Evolutionary conservation across 1,284 basidiomycete species (phyloP), one percentile per base, ranked within the genome.

Genomic region (Fomitopsis schrenkii): DNA sequence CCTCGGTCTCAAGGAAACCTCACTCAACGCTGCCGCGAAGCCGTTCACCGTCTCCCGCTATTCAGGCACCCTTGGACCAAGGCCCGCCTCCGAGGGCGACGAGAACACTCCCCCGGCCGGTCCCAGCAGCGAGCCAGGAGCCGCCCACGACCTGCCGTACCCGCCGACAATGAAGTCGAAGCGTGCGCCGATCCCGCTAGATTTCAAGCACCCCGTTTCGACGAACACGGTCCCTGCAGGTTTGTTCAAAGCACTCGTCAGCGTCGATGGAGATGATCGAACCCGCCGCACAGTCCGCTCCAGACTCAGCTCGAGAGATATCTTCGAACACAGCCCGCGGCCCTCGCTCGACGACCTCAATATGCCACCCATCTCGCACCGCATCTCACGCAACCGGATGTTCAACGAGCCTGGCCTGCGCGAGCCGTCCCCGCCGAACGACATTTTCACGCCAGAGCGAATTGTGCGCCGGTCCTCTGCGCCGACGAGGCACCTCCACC

Each of bases 191-290:
- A 86, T 93, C 58, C 90, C 90, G 9, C 77, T 93, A 58, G 90
- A 93, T 70, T 93, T 93, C 77, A 92, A 85, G 69, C 87, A 90
- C 66, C 80, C 88, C 33, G 76, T 85, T 2, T 85, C 86, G 15
- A 84, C 78, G 28, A 91, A 90, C 67, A 93, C 89, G 17, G 87
- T 93, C 15, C 91, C 91, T 26, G 91, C 91, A 45, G 90, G 90
- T 3, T 70, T 93, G 61, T 93, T 93, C 82, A 93, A 93, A 75
- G 88, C 90, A 12, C 78, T 91, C 58, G 85, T 82, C 30, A 83
- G 79, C 65, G 78, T 75, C 42, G 75, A 75, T 54, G 62, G 62
- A 17, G 83, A 91, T 57, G 88, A 90, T 63, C 80, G 86, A 50
- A 86, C 87, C 2, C 82, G 89, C 58, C 78, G 83, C 46, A 78